These are phyloP conservation scores for Glarea lozoyensis DNA, from an alignment of 495 filamentous ascomycete species.

Conservation along the genomic window DNA sequence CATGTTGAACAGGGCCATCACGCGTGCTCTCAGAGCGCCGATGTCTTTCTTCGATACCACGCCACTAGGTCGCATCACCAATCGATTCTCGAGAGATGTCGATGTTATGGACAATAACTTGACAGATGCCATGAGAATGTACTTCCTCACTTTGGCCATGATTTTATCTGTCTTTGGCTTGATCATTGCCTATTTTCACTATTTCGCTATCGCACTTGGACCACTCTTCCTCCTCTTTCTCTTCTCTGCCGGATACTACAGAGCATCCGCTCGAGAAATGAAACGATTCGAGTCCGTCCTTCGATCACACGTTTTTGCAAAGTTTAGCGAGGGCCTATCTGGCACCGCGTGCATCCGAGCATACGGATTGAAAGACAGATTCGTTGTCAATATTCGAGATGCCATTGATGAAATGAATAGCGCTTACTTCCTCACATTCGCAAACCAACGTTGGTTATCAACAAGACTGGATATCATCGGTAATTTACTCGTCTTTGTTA, in stretches of 20 bases:
- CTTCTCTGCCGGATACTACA: constrained; percentile 79
- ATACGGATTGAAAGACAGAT: constrained; percentile 70
- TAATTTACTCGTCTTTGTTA: constrained; percentile 73
- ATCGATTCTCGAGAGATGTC: constrained; percentile 92
- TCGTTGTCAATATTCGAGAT: constrained; percentile 54
- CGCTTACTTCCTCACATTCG: constrained; percentile 89
- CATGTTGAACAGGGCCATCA: constrained; percentile 80
- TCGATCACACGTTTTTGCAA: constrained; percentile 80
- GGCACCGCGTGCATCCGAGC: constrained; percentile 81
- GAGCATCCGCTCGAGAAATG: constrained; percentile 83
- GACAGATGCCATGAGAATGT: constrained; percentile 87
- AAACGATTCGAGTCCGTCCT: constrained; percentile 89
- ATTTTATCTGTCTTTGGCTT: constrained; percentile 72
- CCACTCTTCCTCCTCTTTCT: constrained; percentile 75
- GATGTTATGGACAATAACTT: constrained; percentile 93
- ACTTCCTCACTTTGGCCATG: constrained; percentile 74
- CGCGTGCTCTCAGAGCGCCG: constrained; percentile 72
- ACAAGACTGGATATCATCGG: constrained; percentile 78
- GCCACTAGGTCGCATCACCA: constrained; percentile 90
- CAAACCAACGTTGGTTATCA: constrained; percentile 88
- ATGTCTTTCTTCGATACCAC: constrained; percentile 99
- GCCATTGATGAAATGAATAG: constrained; percentile 86
- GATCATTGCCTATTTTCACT: constrained; percentile 90
- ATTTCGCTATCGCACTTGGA: constrained; percentile 81
- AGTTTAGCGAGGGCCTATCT: constrained; percentile 79